phyloP scores from a whole-genome alignment of 1,284 basidiomycete species.

The Hypsizygus ulmarius region DNA sequence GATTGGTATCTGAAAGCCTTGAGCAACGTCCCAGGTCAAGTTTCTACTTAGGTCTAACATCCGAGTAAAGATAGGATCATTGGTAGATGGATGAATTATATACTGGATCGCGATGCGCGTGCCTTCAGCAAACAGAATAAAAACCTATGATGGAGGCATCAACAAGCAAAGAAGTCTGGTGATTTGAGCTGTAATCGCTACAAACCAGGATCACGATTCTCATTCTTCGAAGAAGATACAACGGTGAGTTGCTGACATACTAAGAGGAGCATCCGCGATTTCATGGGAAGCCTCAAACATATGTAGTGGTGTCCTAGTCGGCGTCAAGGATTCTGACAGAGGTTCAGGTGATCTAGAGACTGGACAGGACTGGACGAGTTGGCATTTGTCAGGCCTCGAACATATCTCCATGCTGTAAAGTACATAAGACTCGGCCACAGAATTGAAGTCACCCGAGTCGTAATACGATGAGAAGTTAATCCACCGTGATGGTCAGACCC shows the following conservation, averaged over 20 bases:
- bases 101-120: slow-evolving; percentile 61
- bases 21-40: slow-evolving; percentile 54
- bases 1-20: slow-evolving; percentile 68
- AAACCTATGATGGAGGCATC: slow-evolving; percentile 35
- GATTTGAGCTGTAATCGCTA: background rate
- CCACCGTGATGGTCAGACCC: too few species aligned
- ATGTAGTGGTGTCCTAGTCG: too few species aligned
- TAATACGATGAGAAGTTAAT: too few species aligned
- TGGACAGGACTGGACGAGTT: too few species aligned
- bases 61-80: background rate
- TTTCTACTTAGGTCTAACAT: slow-evolving; percentile 25
- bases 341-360: too few species aligned
- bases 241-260: background rate
- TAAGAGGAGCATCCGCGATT: too few species aligned
- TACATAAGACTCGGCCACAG: too few species aligned
- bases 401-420: too few species aligned
- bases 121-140: slow-evolving; percentile 54
- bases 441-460: too few species aligned
- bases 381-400: too few species aligned
- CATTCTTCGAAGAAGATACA: background rate
- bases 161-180: background rate
- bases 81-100: slow-evolving; percentile 14
- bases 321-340: too few species aligned
- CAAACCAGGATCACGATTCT: background rate
- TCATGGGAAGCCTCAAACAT: too few species aligned